A percentile compares a stretch with the other conserved stretches of the same genome.
Evolutionary conservation across 2,329 filamentous ascomycete species (phyloP).

Genomic region (Beauveria caledonica): DNA sequence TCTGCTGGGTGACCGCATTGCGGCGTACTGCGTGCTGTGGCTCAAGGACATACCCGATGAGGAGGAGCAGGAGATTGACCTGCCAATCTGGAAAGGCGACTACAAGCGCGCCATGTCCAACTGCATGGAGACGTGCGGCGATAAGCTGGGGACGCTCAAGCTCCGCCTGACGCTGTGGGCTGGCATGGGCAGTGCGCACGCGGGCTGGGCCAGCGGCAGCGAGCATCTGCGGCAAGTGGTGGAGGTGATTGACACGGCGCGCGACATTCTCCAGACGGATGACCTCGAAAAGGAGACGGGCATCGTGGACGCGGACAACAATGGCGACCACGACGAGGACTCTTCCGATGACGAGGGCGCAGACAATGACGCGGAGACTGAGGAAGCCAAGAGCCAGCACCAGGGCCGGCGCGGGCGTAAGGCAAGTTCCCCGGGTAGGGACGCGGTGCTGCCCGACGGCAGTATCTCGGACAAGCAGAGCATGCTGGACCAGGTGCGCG

Average conservation of each 20-base stretch:
- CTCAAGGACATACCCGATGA: slow-evolving; percentile 62
- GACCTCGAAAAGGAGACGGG: slow-evolving; percentile 27
- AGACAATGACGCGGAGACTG: slow-evolving; percentile 7
- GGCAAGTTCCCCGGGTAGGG: slow-evolving; percentile 15
- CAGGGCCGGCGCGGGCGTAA: background rate
- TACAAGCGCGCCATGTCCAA: slow-evolving; percentile 38
- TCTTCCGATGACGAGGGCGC: slow-evolving; percentile 16
- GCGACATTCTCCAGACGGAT: slow-evolving; percentile 25
- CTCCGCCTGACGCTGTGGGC: slow-evolving; percentile 28
- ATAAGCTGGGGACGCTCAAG: slow-evolving; percentile 38
- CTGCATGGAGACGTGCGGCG: slow-evolving; percentile 36
- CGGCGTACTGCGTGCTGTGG: slow-evolving; percentile 59
- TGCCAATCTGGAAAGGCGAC: slow-evolving; percentile 59
- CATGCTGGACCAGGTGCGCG: slow-evolving; percentile 43
- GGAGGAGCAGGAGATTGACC: slow-evolving; percentile 47
- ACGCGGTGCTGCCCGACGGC: slow-evolving; percentile 23
- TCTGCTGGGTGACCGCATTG: slow-evolving; percentile 43
- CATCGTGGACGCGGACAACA: slow-evolving; percentile 25
- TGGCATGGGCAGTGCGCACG: slow-evolving; percentile 29
- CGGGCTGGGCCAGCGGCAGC: slow-evolving; percentile 27
- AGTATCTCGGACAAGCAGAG: slow-evolving; percentile 33
- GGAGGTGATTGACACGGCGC: slow-evolving; percentile 40
- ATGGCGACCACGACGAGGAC: slow-evolving; percentile 21
- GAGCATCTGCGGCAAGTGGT: slow-evolving; percentile 28
- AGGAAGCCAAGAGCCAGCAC: slow-evolving; percentile 6